These are phyloP conservation scores for Calocera cornea DNA, from an alignment of 768 basidiomycete genomes.

Conservation along the genomic window DNA sequence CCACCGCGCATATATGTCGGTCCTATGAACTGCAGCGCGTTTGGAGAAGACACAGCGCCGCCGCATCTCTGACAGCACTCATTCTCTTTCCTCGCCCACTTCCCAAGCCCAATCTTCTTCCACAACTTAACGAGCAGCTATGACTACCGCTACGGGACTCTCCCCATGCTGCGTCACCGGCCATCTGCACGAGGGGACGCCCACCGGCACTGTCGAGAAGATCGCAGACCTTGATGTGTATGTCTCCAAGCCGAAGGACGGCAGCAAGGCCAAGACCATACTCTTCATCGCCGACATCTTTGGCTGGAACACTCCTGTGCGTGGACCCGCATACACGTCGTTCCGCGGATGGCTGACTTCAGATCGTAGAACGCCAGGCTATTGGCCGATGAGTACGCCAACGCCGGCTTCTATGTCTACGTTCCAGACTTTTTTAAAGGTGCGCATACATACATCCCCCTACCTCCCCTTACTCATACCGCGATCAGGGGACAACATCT, in stretches of 20 bases:
- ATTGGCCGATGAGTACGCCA: conserved; percentile 25
- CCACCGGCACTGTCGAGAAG: conserved; percentile 19
- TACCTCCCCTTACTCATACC: not conserved
- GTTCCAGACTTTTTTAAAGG: conserved; percentile 24
- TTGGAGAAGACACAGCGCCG: no score
- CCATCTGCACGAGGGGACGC: conserved; percentile 24
- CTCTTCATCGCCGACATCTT: conserved; percentile 28
- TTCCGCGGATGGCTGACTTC: not conserved
- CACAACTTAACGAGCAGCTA: no score
- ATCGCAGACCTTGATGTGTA: conserved; percentile 26
- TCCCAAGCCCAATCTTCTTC: no score
- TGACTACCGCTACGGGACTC: not conserved
- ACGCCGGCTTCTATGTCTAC: conserved; percentile 22
- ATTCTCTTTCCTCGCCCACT: no score
- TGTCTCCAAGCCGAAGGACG: conserved; percentile 19
- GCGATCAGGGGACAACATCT: conserved; percentile 16
- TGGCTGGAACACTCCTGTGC: conserved; percentile 20
- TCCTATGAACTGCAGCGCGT: no score
- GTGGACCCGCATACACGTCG: conserved; percentile 13
- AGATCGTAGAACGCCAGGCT: conserved; percentile 10
- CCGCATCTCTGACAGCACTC: no score
- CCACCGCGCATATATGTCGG: no score
- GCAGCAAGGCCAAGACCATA: conserved; percentile 21
- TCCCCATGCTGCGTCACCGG: conserved; percentile 5
- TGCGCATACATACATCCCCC: not conserved